Base-by-base conservation (phyloP, 176 grass and related monocot genomes). In the bread wheat (Triticum aestivum) region DNA sequence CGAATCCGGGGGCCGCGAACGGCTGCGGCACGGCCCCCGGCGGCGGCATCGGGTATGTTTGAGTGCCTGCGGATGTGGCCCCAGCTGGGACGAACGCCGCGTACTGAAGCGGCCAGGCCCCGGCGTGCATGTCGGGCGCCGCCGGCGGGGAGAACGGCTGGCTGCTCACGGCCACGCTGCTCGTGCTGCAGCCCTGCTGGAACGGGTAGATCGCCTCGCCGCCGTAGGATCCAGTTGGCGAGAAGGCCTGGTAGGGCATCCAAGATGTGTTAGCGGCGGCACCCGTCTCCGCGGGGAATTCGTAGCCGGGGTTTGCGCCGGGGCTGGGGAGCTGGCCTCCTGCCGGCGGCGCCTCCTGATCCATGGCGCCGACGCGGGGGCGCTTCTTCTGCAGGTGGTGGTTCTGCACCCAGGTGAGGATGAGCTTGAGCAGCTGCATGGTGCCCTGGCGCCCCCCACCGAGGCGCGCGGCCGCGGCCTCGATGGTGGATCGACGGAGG, bases 331-430 rank as follows among this genome's bases (percentile, higher is more conserved):
- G 61, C 62, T 75, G 88, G 23, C 49, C 66, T 47, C 38, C 62
- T 76, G 78, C 34, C 67, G 42, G 10, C 52, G 18, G 65, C 41
- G 42, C 83, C 15, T 64, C 82, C 33, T 85, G 84, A 62, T 85
- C 89, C 18, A 49, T 79, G 11, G 80, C 72, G 8, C 67, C 82
- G 44, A 75, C 73, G 45, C 79, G 86, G 5, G 41, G 83, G 11
- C 87, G 85, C 73, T 96, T 96, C 69, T 83, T 91, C 51, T 93
- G 94, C 61, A 99, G 85, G 68, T 96, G 94, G 59, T 99, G 83
- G 83, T 96, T 93, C 86, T 96, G 92, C 26, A 97, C 97, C 97
- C 97, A 99, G 10, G 92, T 85, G 13, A 99, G 94, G 78, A 99
- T 96, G 67, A 97, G 94, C 73, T 94, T 96, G 73, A 99, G 91